These are phyloP conservation scores for Heliocybe sulcata DNA, from an alignment of 1,284 basidiomycete genomes.

Conservation along the genomic window DNA sequence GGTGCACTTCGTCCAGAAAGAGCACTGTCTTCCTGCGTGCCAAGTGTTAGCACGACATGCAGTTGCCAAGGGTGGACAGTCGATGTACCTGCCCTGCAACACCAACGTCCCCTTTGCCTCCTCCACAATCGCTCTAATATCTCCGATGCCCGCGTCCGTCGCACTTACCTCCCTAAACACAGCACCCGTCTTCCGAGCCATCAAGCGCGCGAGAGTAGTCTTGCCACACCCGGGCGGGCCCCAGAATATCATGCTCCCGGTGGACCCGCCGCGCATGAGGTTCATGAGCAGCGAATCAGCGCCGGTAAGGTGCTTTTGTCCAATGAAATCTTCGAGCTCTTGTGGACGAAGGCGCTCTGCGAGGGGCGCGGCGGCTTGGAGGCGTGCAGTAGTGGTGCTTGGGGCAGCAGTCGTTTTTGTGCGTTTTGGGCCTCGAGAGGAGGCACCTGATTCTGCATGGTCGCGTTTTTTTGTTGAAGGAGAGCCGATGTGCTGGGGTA, in stretches of 20 bases:
- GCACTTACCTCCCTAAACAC: conserved; percentile 75
- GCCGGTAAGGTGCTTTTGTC: conserved; percentile 56
- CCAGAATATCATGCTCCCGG: conserved; percentile 69
- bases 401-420: not conserved
- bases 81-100: conserved; percentile 4
- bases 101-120: conserved; percentile 70
- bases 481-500: not conserved
- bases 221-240: conserved; percentile 78
- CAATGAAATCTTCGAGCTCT: conserved; percentile 57
- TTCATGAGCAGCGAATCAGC: conserved; percentile 45
- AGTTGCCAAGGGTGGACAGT: not conserved
- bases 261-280: conserved; percentile 35
- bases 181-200: conserved; percentile 54
- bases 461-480: not conserved
- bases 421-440: not conserved
- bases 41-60: not conserved
- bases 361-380: conserved; percentile 41
- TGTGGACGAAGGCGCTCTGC: conserved; percentile 62
- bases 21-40: conserved; percentile 62
- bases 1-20: conserved; percentile 86
- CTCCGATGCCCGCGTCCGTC: conserved; percentile 68
- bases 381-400: conserved; percentile 16
- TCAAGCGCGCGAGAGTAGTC: conserved; percentile 71
- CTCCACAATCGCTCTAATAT: conserved; percentile 77
- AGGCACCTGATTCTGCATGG: not conserved